phyloP scores from a whole-genome alignment of 202 grass and related monocot species.

The Cymbopogon flexuosus region DNA sequence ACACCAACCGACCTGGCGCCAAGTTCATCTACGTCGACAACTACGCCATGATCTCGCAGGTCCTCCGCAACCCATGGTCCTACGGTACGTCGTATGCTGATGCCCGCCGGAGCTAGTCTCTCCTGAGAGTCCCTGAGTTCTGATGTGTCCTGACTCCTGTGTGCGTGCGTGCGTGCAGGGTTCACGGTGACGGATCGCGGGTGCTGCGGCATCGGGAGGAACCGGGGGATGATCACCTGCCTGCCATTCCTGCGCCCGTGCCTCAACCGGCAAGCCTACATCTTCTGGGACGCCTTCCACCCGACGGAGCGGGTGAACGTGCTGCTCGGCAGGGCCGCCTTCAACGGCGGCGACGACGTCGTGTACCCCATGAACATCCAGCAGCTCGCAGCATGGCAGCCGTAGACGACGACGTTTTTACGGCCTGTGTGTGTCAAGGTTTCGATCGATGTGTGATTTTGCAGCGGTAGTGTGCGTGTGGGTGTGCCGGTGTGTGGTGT shows the following conservation, averaged over 20 bases:
- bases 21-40: slow-evolving; percentile 87
- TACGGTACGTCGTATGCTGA: slow-evolving; percentile 42
- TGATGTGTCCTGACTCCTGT: not conserved
- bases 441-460: slow-evolving; percentile 1
- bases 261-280: slow-evolving; percentile 55
- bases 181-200: slow-evolving; percentile 72
- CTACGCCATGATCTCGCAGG: slow-evolving; percentile 67
- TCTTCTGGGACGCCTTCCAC: slow-evolving; percentile 99
- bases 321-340: slow-evolving; percentile 61
- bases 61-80: slow-evolving; percentile 51
- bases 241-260: slow-evolving; percentile 81
- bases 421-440: not conserved
- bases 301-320: slow-evolving; percentile 83
- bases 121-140: not conserved
- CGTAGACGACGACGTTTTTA: not conserved
- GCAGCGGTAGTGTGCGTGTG: not conserved
- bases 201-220: slow-evolving; percentile 84
- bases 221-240: slow-evolving; percentile 84
- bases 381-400: slow-evolving; percentile 60
- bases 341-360: slow-evolving; percentile 46
- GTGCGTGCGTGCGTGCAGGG: not conserved
- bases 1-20: slow-evolving; percentile 49
- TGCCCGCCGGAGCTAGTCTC: no score
- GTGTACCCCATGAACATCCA: slow-evolving; percentile 80
- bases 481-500: not conserved